Percentiles rank a stretch among this genome's conserved stretches.
These are phyloP conservation scores for Cardamine occulta DNA, from an alignment of 345 rosid species.

Conservation along the genomic window DNA sequence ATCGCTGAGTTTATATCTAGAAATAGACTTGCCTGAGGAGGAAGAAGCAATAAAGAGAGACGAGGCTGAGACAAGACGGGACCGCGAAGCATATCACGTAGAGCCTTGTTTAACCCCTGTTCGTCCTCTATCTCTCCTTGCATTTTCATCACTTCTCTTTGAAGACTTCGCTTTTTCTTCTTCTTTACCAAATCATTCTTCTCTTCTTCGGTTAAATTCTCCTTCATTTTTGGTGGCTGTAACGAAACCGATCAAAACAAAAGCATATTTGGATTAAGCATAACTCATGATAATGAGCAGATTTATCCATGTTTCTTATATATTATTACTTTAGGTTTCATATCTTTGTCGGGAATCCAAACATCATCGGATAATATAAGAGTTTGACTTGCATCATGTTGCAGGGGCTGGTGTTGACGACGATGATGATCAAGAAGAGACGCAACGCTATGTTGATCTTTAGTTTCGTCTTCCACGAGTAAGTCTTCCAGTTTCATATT, in stretches of 20 bases:
- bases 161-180: slow-evolving; percentile 49
- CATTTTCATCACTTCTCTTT: slow-evolving; percentile 53
- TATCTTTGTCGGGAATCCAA: neutral
- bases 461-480: slow-evolving; percentile 56
- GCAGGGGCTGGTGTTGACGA: slow-evolving; percentile 18
- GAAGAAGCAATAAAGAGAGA: slow-evolving; percentile 71
- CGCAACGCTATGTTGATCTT: slow-evolving; percentile 40
- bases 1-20: neutral
- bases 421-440: slow-evolving; percentile 42
- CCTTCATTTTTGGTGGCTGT: slow-evolving; percentile 30
- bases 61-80: slow-evolving; percentile 59
- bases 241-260: neutral
- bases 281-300: no score
- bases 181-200: slow-evolving; percentile 55
- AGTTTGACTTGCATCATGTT: slow-evolving; percentile 30
- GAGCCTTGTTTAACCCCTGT: slow-evolving; percentile 58
- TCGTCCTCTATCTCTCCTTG: slow-evolving; percentile 67
- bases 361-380: neutral
- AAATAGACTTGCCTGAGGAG: slow-evolving; percentile 60
- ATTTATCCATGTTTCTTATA: neutral
- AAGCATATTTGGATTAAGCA: neutral
- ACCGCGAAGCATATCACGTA: slow-evolving; percentile 66
- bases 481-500: slow-evolving; percentile 84
- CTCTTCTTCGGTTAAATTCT: slow-evolving; percentile 41
- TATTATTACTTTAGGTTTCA: neutral